Evolutionary conservation across 371 early-diverging fungal genomes (phyloP).

Genomic region (Apophysomyces ossiformis): DNA sequence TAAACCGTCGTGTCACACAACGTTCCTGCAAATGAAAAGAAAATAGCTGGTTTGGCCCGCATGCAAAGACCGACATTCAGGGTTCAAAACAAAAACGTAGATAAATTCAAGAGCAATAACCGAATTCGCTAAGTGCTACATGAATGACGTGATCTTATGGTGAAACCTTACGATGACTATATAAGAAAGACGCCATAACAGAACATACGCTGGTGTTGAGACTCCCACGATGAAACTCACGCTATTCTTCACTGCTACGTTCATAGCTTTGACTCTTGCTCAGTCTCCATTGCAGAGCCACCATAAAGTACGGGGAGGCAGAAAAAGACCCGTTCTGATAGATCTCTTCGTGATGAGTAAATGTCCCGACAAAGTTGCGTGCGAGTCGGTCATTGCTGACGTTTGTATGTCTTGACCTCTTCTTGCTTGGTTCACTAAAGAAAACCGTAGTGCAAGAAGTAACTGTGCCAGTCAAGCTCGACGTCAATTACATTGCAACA

Average conservation of each 20-base stretch:
- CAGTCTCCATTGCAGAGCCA: neutral
- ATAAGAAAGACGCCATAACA: neutral
- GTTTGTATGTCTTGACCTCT: constrained; percentile 41
- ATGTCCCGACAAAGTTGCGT: constrained; percentile 53
- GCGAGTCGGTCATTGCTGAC: constrained; percentile 42
- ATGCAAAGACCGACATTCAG: too few relatives aligned
- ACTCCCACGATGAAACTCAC: neutral
- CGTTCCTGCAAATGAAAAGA: too few relatives aligned
- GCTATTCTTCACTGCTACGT: neutral
- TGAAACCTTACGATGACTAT: neutral
- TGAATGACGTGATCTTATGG: constrained; percentile 7
- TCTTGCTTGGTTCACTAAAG: neutral
- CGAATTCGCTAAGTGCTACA: neutral
- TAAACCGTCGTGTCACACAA: too few relatives aligned
- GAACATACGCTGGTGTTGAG: neutral
- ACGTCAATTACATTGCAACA: constrained; percentile 33
- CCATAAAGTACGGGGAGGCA: neutral
- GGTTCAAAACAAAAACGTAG: too few relatives aligned
- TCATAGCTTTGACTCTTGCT: neutral
- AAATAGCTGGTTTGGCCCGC: too few relatives aligned
- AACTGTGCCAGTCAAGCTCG: constrained; percentile 25
- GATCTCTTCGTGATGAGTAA: constrained; percentile 59
- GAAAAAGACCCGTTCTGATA: constrained; percentile 24
- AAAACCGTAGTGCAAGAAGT: constrained; percentile 17
- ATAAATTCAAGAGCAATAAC: too few relatives aligned